These are phyloP conservation scores for Penicillium odoratum DNA, from an alignment of 495 filamentous ascomycete species.

Conservation along the genomic window DNA sequence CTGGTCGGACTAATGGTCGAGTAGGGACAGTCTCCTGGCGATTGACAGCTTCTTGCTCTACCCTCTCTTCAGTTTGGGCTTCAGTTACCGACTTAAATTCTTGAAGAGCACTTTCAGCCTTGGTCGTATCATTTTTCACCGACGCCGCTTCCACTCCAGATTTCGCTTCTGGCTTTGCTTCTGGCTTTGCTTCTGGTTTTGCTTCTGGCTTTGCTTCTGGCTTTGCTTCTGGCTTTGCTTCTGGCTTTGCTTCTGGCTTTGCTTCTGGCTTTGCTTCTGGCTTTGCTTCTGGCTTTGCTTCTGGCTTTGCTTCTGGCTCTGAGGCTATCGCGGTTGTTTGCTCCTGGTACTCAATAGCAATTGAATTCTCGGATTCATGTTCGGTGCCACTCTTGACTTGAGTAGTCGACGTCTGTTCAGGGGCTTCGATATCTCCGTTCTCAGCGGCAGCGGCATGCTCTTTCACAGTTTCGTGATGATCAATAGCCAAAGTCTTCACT, in stretches of 20 bases:
- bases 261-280: neutral
- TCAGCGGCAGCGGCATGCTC: neutral
- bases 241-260: neutral
- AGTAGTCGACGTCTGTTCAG: neutral
- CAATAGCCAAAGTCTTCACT: neutral
- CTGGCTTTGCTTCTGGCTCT: neutral
- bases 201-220: too few species aligned
- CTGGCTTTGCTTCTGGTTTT: neutral
- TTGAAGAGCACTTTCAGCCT: neutral
- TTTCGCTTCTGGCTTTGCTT: neutral
- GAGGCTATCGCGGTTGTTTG: neutral
- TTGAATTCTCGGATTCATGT: neutral
- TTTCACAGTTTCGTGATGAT: neutral
- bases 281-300: too few species aligned
- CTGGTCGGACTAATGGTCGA: neutral
- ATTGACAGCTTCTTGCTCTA: neutral
- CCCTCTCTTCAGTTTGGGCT: neutral
- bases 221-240: too few species aligned
- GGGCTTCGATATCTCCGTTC: neutral
- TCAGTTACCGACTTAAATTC: neutral
- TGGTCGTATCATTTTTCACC: neutral
- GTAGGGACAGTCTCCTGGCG: neutral
- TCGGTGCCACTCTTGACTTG: neutral
- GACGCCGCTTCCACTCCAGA: neutral
- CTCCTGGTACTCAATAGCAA: neutral